A percentile compares a stretch with the other conserved stretches of the same genome.
Evolutionary conservation across 805 yeast genomes (phyloP).

Genomic region (Saccharomycopsis sp.): DNA sequence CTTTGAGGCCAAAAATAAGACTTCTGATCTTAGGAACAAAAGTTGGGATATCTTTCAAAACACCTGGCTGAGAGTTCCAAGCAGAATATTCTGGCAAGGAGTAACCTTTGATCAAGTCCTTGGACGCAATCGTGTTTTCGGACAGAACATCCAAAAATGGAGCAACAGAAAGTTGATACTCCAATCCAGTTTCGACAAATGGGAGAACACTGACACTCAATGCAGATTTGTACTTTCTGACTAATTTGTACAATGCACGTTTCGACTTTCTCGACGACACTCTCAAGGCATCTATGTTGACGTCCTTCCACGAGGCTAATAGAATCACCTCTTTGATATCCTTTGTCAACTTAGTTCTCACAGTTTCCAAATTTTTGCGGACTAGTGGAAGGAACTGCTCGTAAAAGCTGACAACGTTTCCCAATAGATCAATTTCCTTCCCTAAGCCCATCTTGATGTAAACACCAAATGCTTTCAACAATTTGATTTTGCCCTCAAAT

Average conservation of each 20-base stretch:
- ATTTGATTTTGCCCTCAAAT: conserved; percentile 44
- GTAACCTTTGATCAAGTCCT: not conserved
- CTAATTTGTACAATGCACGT: conserved; percentile 68
- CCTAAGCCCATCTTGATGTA: conserved; percentile 37
- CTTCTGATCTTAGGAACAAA: conserved; percentile 31
- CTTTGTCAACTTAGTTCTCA: conserved; percentile 56
- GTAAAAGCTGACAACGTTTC: conserved; percentile 55
- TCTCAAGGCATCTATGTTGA: conserved; percentile 83
- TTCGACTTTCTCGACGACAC: conserved; percentile 92
- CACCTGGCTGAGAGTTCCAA: conserved; percentile 10
- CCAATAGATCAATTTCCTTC: conserved; percentile 28
- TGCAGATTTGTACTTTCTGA: conserved; percentile 68
- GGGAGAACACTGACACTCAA: conserved; percentile 43
- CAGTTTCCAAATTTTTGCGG: conserved; percentile 34
- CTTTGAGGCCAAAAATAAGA: conserved; percentile 5
- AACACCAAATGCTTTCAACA: conserved; percentile 54
- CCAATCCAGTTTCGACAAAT: conserved; percentile 54
- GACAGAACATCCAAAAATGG: no score
- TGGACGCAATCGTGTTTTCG: no score
- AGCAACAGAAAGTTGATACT: conserved; percentile 20
- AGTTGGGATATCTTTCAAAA: conserved; percentile 32
- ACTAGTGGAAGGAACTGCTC: conserved; percentile 51
- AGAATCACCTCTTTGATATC: conserved; percentile 77
- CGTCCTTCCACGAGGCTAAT: conserved; percentile 96
- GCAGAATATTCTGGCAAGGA: not conserved